These are phyloP conservation scores for Coniochaeta sp. DNA, from an alignment of 2,329 filamentous ascomycete species.

Conservation along the genomic window DNA sequence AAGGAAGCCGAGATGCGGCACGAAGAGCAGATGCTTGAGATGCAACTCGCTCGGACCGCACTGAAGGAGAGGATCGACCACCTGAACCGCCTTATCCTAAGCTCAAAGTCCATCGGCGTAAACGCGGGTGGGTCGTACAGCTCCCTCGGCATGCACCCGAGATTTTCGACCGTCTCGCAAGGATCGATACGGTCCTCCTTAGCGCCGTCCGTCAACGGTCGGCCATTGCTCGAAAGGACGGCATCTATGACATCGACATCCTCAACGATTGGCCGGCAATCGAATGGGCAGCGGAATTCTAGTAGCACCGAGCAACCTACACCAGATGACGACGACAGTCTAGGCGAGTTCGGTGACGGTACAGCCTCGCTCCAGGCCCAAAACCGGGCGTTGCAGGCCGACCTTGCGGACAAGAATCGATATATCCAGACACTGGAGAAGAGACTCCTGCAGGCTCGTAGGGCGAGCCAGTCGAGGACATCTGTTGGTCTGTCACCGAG, in stretches of 20 bases:
- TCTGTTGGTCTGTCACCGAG: slow-evolving; percentile 60
- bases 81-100: slow-evolving; percentile 87
- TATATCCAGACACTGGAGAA: slow-evolving; percentile 95
- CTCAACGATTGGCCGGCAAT: slow-evolving; percentile 45
- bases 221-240: slow-evolving; percentile 52
- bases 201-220: slow-evolving; percentile 44
- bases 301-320: slow-evolving; percentile 25
- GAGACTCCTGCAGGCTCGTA: slow-evolving; percentile 78
- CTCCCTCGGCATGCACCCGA: slow-evolving; percentile 55
- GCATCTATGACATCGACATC: slow-evolving; percentile 57
- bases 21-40: slow-evolving; percentile 96
- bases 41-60: slow-evolving; percentile 92
- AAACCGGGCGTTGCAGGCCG: slow-evolving; percentile 86
- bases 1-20: slow-evolving; percentile 79
- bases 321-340: slow-evolving; percentile 58
- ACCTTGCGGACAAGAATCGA: slow-evolving; percentile 91
- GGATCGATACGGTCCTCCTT: slow-evolving; percentile 60
- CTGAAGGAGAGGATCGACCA: slow-evolving; percentile 97
- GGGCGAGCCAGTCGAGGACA: slow-evolving; percentile 82
- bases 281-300: slow-evolving; percentile 36
- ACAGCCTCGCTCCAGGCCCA: slow-evolving; percentile 76
- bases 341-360: slow-evolving; percentile 81
- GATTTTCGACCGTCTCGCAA: slow-evolving; percentile 44
- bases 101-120: slow-evolving; percentile 91
- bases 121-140: slow-evolving; percentile 70